Conservation (phyloP, 371 early-diverging fungal genomes). For the Zancudomyces culisetae region DNA sequence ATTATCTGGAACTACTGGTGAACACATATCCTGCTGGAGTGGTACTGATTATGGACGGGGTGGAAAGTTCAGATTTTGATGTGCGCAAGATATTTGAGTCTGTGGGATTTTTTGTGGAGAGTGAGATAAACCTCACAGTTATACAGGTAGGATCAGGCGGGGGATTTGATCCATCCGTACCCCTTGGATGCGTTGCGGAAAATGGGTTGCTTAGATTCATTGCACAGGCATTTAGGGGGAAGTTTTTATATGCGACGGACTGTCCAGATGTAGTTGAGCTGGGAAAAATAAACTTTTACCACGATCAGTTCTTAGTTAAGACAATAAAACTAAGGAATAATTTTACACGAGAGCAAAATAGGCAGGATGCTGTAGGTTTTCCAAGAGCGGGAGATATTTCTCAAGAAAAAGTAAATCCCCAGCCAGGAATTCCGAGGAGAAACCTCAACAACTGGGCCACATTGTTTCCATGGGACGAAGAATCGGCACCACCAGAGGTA, state of each 20-base stretch:
- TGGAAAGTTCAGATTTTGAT: constrained; percentile 31
- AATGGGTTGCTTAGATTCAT: constrained; percentile 66
- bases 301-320: constrained; percentile 45
- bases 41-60: constrained; percentile 70
- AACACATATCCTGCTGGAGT: constrained; percentile 41
- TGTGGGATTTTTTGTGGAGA: constrained; percentile 31
- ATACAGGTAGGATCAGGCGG: constrained; percentile 64
- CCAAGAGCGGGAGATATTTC: constrained; percentile 36
- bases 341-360: constrained; percentile 19
- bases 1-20: constrained; percentile 39
- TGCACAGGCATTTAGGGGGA: constrained; percentile 55
- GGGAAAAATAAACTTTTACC: constrained; percentile 52
- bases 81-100: constrained; percentile 30
- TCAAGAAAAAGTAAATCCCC: constrained; percentile 23
- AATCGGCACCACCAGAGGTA: constrained; percentile 48
- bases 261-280: constrained; percentile 24
- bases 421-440: constrained; percentile 25
- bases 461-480: constrained; percentile 74
- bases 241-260: constrained; percentile 54
- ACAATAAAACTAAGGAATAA: constrained; percentile 22
- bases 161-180: constrained; percentile 53
- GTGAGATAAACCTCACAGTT: constrained; percentile 48
- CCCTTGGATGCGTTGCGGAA: constrained; percentile 75
- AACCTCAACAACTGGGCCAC: constrained; percentile 35
- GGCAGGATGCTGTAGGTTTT: constrained; percentile 17